Base-by-base conservation (phyloP, 306 rosid genomes). In the Comarum palustre region DNA sequence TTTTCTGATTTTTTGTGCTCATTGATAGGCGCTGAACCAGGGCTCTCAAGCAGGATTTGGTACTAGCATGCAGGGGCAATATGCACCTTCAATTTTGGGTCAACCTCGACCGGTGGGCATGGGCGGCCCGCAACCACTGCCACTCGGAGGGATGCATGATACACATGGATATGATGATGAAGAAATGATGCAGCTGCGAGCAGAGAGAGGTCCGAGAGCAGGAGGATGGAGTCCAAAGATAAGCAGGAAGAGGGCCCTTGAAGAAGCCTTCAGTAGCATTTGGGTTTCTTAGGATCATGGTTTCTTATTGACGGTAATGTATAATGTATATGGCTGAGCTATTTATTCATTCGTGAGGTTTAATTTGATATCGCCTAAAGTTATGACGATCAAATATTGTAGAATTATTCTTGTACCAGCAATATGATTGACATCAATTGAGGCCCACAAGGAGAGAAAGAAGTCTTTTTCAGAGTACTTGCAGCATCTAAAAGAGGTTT, bases 231-330 rank as follows among this genome's bases (percentile, higher is more conserved):
- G 87, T 76, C 31, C 32, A 55, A 90, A 89, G 69, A 77, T 89
- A 16, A 85, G 95, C 83, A 85, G 82, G 91, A 94, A 81, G 81
- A 82, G 95, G 71, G 92, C 95, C 57, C 77, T 89, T 75, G 96
- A 94, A 75, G 97, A 94, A 88, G 96, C 98, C 29, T 88, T 94
- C 80, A 88, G 86, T 79, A 94, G 98, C 90, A 75, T 94, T 59
- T 94, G 96, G 96, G 72, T 91, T 75, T 77, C 68, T 52, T 89
- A 79, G 72, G 54, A 58, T 20, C 51, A n/a, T 52, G 1, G 34
- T 27, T 38, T 69, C 15, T 52, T 20, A 32, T 34, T 32, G 4
- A 34, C 14, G 52, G 46, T 41, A 24, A 22, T 68, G 72, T 50
- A 48, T 5, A 4, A 47, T 47, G 54, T 47, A 17, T 55, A 22